Base-by-base conservation (phyloP, 345 rosid species). In the Hibiscus mutabilis region DNA sequence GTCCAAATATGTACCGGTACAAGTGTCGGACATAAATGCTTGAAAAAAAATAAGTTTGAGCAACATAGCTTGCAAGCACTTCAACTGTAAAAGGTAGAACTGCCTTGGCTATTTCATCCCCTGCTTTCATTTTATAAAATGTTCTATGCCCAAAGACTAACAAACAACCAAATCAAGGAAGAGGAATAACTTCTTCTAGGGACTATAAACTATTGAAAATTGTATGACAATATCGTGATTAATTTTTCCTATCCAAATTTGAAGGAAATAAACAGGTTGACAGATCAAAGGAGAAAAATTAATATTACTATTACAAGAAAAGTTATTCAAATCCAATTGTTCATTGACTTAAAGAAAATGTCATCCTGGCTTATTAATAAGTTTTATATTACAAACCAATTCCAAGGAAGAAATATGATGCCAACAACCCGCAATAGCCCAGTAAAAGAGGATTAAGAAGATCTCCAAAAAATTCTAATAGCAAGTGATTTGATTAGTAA, bases 401-500 rank as follows among this genome's bases (percentile, higher is more conserved):
- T 46, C 53, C 22, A 16, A 21, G 25, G 59, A 53, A 52, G 58
- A 27, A 58, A 25, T 58, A 27, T 58, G 8, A 24, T 47, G 46
- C 56, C 59, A 57, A 56, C 42, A 57, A n/a, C 51, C 68, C 49
- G 31, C 69, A 33, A 22, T 53, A 11, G 58, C 11, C 24, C 46
- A 31, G 27, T 21, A 64, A 67, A 68, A 22, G 58, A 70, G 61
- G 68, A 58, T 66, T 42, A 60, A 61, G 22, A 68, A 42, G 25
- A 59, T 35, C 64, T 74, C 35, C 6, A 8, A 40, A 62, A 58
- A 16, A 71, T 63, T 66, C 11, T 16, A 10, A 35, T 9, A 66
- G 33, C 33, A 55, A 13, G 15, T 12, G 33, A 4, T 42, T 59
- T 33, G 18, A 13, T 42, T 40, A 33, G 19, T 56, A 64, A 60